Conservation (phyloP, 768 basidiomycete species). For the Lentinula sp. region DNA sequence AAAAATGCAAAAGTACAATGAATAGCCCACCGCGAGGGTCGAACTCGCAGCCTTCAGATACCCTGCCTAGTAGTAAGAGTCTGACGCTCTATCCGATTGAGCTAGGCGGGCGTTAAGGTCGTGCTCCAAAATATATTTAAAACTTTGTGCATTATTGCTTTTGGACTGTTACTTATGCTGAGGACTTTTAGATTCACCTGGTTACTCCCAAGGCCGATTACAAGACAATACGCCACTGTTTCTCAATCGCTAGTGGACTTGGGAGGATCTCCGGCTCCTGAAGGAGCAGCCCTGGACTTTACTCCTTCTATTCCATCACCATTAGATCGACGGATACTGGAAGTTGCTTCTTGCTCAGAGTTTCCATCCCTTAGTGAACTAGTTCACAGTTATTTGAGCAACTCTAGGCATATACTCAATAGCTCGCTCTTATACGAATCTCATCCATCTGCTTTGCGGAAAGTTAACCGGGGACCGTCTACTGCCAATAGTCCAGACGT, state of each 20-base stretch:
- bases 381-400: constrained; percentile 35
- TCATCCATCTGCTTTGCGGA: constrained; percentile 27
- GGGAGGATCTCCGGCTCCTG: background rate
- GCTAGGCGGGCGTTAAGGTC: constrained; percentile 41
- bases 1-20: background rate
- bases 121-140: too few relatives aligned
- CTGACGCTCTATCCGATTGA: constrained; percentile 66
- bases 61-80: constrained; percentile 30
- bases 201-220: too few relatives aligned
- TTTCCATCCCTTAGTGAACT: constrained; percentile 14
- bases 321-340: background rate
- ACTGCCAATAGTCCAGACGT: constrained; percentile 25
- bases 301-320: background rate
- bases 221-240: background rate
- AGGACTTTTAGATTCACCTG: too few relatives aligned
- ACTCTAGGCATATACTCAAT: constrained; percentile 35
- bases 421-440: constrained; percentile 45
- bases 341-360: background rate
- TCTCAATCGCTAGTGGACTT: background rate
- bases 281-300: background rate
- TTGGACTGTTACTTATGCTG: too few relatives aligned
- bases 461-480: constrained; percentile 16
- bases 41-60: constrained; percentile 85
- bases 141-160: too few relatives aligned
- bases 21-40: constrained; percentile 78